Evolutionary conservation across 2,329 filamentous ascomycete species (phyloP).

Genomic region (Beauveria asiatica): DNA sequence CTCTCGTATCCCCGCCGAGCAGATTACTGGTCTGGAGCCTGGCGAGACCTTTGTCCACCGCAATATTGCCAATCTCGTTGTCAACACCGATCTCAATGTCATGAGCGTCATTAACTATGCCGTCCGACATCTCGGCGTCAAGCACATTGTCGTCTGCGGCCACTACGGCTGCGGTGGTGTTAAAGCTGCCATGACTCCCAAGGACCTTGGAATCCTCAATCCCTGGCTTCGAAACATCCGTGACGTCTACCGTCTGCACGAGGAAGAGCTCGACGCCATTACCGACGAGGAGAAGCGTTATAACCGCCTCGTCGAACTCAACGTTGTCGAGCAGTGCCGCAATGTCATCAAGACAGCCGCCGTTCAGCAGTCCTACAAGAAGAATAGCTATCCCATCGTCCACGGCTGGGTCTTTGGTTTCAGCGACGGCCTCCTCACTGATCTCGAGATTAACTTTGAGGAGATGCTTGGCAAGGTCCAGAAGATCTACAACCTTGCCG

Average conservation of each 20-base stretch:
- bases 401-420: conserved; percentile 70
- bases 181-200: conserved; percentile 64
- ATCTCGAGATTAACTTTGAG: conserved; percentile 55
- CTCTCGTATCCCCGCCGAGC: conserved; percentile 84
- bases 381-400: conserved; percentile 58
- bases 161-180: conserved; percentile 74
- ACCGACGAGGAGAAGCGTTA: conserved; percentile 51
- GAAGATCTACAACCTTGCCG: conserved; percentile 54
- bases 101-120: conserved; percentile 82
- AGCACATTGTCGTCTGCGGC: conserved; percentile 72
- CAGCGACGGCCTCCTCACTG: conserved; percentile 56
- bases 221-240: conserved; percentile 68
- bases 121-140: conserved; percentile 70
- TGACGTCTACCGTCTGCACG: conserved; percentile 64
- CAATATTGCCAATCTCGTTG: conserved; percentile 87
- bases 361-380: conserved; percentile 62
- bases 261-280: conserved; percentile 59
- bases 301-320: conserved; percentile 71
- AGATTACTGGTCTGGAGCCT: conserved; percentile 73
- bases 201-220: conserved; percentile 62
- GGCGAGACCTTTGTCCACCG: conserved; percentile 91
- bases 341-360: conserved; percentile 72
- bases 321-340: conserved; percentile 69
- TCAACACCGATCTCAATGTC: conserved; percentile 69
- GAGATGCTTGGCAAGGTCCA: conserved; percentile 46